phyloP scores from a whole-genome alignment of 805 yeast species.

The Zygosaccharomyces bisporus region DNA sequence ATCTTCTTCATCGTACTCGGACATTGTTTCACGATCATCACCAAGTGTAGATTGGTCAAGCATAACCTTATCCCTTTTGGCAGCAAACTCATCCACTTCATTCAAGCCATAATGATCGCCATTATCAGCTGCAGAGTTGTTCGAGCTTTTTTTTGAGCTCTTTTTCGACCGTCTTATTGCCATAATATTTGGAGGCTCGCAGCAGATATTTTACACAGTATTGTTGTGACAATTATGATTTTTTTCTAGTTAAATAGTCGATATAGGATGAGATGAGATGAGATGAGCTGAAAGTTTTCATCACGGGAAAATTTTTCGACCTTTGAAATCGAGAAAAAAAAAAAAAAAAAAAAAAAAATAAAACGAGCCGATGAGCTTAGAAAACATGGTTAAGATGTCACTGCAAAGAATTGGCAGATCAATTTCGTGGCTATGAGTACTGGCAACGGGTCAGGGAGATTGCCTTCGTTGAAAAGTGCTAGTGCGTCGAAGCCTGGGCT shows the following conservation, averaged over 20 bases:
- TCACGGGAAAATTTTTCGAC: constrained; percentile 15
- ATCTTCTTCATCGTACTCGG: constrained; percentile 48
- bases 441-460: constrained; percentile 28
- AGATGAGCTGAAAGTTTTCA: constrained; percentile 5
- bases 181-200: constrained; percentile 7
- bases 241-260: no score
- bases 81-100: constrained; percentile 68
- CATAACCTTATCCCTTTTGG: constrained; percentile 53
- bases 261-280: constrained; percentile 27
- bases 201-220: constrained; percentile 4
- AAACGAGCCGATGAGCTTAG: constrained; percentile 15
- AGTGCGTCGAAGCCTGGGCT: constrained; percentile 45
- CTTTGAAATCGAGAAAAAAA: not conserved
- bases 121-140: constrained; percentile 18
- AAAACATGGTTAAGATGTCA: not conserved
- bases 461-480: constrained; percentile 31
- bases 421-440: constrained; percentile 16
- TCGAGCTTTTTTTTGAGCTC: constrained; percentile 26
- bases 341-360: no score
- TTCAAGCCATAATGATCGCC: constrained; percentile 47
- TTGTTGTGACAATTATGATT: not conserved
- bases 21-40: constrained; percentile 38
- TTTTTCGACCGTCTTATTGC: constrained; percentile 19
- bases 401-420: not conserved
- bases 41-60: constrained; percentile 54